Evolutionary conservation across 2,329 filamentous ascomycete species (phyloP).

Genomic region (Aspergillus sp.): DNA sequence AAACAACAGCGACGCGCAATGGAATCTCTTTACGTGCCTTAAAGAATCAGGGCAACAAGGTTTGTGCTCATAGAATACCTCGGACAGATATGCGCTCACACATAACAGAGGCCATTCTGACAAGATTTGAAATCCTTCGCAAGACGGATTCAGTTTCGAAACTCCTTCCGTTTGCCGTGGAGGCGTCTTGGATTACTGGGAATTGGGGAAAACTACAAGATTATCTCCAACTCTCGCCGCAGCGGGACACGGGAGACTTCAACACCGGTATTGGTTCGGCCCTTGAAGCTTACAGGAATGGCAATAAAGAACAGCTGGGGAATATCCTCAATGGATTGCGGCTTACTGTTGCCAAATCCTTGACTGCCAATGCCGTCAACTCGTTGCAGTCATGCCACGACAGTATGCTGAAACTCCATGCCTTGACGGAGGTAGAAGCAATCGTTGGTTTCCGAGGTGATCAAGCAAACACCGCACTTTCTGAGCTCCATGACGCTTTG

Average conservation of each 20-base stretch:
- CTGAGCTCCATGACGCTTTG: slow-evolving; percentile 52
- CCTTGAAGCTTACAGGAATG: slow-evolving; percentile 58
- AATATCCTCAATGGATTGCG: slow-evolving; percentile 63
- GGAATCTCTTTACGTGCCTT: slow-evolving; percentile 80
- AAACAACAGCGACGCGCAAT: slow-evolving; percentile 71
- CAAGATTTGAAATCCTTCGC: slow-evolving; percentile 77
- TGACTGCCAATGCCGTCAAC: slow-evolving; percentile 73
- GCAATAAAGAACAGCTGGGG: slow-evolving; percentile 52
- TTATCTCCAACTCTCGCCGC: slow-evolving; percentile 52
- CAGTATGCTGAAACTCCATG: slow-evolving; percentile 79
- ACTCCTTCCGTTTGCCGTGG: slow-evolving; percentile 78
- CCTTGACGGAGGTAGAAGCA: slow-evolving; percentile 80
- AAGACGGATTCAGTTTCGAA: slow-evolving; percentile 52
- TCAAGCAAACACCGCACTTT: slow-evolving; percentile 12
- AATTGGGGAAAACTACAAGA: slow-evolving; percentile 74
- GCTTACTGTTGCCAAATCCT: slow-evolving; percentile 66
- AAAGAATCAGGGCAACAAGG: slow-evolving; percentile 95
- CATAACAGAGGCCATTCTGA: slow-evolving; percentile 70
- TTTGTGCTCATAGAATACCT: slow-evolving; percentile 40
- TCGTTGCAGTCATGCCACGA: slow-evolving; percentile 84
- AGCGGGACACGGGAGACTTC: slow-evolving; percentile 61
- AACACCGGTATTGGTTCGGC: slow-evolving; percentile 75
- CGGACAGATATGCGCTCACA: not conserved
- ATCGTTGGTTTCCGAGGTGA: slow-evolving; percentile 55
- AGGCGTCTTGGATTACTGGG: slow-evolving; percentile 86